Evolutionary conservation across 1,139 yeast species (phyloP), one percentile per base, ranked within the genome.

Genomic region (Blastobotrys petasosporus): DNA sequence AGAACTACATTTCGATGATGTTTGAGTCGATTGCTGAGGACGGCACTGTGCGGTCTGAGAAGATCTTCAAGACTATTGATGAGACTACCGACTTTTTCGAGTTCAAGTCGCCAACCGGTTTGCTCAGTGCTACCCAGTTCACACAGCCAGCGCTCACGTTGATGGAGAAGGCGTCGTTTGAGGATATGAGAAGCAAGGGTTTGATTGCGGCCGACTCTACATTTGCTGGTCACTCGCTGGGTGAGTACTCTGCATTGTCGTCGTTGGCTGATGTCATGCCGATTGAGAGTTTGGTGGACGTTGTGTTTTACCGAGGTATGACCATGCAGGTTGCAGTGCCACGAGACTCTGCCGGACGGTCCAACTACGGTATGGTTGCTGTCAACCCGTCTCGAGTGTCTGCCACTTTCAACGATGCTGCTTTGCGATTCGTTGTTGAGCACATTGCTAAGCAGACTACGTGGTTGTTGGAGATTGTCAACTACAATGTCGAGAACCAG

Each of bases 311-410:
- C 78, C 82, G 99, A 76, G 99, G 99, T 78, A 92, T 92, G 98
- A 92, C 99, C 41, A 92, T 92, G 98, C 98, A 92, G 76, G 98
- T 92, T 55, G 98, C 98, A 40, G 99, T 92, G 56, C 97, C 97
- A 64, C 82, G 99, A 73, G 99, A 92, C 70, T 78, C 82, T 49
- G 66, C 71, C 44, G 99, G 99, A 44, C 84, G 98, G 73, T 92
- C 98, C 51, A 92, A 94, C 75, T 92, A 92, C 64, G 97, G 98
- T 75, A 92, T 92, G 99, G 80, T 88, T 74, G 98, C 99, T 44
- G 92, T 92, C 51, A 92, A 94, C 73, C 99, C 99, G 62, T 78
- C 94, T 50, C 82, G 98, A 71, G 85, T 92, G 53, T 80, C 86
- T 51, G 72, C 86, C 49, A 85, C 96, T 10, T 92, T 92, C 73